Evolutionary conservation across 306 rosid species (phyloP), one percentile per base, ranked within the genome.

Genomic region (Hippophae gyantsensis): DNA sequence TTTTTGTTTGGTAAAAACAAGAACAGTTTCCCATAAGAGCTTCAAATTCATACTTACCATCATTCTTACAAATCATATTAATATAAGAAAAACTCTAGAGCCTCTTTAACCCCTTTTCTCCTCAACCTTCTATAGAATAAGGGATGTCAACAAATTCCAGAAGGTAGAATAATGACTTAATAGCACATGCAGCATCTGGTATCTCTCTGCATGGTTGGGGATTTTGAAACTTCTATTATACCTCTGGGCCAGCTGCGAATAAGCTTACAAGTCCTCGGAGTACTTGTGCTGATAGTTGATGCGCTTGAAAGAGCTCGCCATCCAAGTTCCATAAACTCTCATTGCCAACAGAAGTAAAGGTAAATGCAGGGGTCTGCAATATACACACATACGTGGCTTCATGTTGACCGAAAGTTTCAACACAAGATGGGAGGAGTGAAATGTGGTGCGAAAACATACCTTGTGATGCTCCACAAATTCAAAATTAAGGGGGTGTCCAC

Each of bases 271-370:
- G 98, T 67, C 98, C 95, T 26, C 82, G 79, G 47, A 83, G 77
- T 47, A 92, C 98, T 80, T 87, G 98, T 2, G 96, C 95, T 9
- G 98, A 92, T 41, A 92, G 83, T 61, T 92, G 82, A 66, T 92
- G 98, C 44, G 98, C 98, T 65, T 60, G 78, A 63, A 92, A 78
- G 60, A 72, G 57, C 78, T 92, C 93, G 1, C 98, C 96, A 14
- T 92, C 98, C 69, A 87, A 64, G 77, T 92, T 87, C 98, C 98
- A 92, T 10, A 87, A 75, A 52, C 98, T 81, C 79, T 92, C 81
- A 1, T 72, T 71, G 57, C 98, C 95, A 5, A 58, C 71, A 43
- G 96, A 87, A 52, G 95, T 85, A 66, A 87, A 87, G 38, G 84
- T 73, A 70, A 87, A 92, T 6, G 95, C 87, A 8, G 89, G 74